Percentiles rank a stretch among this genome's conserved stretches.
Evolutionary conservation across 768 basidiomycete species (phyloP).

Genomic region (Hygrocybe punicea): DNA sequence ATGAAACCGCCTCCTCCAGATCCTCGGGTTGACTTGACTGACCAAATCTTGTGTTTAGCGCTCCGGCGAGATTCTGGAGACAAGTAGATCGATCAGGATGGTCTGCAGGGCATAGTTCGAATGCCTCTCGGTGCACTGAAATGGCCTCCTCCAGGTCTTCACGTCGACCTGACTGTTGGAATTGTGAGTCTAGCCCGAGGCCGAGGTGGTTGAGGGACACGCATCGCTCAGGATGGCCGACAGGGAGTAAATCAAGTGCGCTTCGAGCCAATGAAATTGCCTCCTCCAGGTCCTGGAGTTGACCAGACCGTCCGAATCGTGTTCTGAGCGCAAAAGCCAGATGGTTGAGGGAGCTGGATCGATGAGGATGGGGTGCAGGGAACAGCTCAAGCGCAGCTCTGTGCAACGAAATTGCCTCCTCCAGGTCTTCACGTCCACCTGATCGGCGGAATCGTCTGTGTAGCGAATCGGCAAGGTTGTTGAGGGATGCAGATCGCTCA

Average conservation of each 20-base stretch:
- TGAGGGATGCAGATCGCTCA: neutral
- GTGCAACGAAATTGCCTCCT: neutral
- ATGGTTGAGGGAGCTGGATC: neutral
- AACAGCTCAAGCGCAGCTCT: neutral
- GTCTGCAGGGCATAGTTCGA: slow-evolving; percentile 12
- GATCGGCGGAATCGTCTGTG: neutral
- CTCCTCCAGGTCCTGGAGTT: neutral
- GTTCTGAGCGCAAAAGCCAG: neutral
- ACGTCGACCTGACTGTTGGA: neutral
- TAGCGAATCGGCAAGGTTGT: neutral
- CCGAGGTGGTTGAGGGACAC: neutral
- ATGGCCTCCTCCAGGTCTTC: slow-evolving; percentile 7
- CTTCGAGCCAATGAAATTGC: neutral
- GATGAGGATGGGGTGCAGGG: neutral
- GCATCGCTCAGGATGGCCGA: neutral
- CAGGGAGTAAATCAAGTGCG: neutral
- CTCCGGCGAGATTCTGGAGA: neutral
- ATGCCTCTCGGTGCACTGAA: slow-evolving; percentile 2
- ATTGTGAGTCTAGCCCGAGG: slow-evolving; percentile 1
- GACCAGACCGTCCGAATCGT: neutral
- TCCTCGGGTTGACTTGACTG: neutral
- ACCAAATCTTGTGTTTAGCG: neutral
- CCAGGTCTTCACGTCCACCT: neutral
- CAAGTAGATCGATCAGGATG: neutral
- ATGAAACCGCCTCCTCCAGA: neutral